Evolutionary conservation across 2,329 filamentous ascomycete genomes (phyloP).

Genomic region (Alternaria alternata): DNA sequence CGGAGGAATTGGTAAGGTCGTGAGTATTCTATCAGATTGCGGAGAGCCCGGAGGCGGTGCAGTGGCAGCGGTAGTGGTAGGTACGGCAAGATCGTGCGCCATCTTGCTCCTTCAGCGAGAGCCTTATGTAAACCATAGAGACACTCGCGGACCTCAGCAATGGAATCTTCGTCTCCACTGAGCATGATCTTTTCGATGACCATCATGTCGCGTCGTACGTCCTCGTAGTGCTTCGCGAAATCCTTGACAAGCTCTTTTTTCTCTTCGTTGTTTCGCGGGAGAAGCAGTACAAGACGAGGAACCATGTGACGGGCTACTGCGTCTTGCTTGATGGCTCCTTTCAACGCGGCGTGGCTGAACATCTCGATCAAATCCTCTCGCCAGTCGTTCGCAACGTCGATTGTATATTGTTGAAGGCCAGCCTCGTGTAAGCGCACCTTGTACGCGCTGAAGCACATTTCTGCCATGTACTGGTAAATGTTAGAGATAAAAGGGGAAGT

Average conservation of each 20-base stretch:
- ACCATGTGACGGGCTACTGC: slow-evolving; percentile 7
- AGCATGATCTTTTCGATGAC: not conserved
- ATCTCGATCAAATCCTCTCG: slow-evolving; percentile 7
- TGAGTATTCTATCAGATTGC: not conserved
- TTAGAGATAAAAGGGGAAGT: not conserved
- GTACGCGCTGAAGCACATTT: slow-evolving; percentile 9
- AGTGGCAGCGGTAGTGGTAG: slow-evolving; percentile 6
- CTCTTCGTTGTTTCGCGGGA: not conserved
- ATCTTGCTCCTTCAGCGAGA: not conserved
- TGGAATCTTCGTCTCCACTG: not conserved
- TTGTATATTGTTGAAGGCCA: not conserved
- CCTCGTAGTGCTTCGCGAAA: slow-evolving; percentile 7
- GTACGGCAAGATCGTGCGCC: slow-evolving; percentile 13
- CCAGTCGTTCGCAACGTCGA: slow-evolving; percentile 4
- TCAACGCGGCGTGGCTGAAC: slow-evolving; percentile 4
- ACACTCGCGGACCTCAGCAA: not conserved
- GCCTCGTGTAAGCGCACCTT: not conserved
- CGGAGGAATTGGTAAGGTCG: not conserved
- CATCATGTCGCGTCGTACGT: slow-evolving; percentile 1
- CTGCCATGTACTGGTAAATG: slow-evolving; percentile 9
- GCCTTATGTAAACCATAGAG: slow-evolving; percentile 1
- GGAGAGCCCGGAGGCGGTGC: slow-evolving; percentile 1
- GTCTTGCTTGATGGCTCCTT: slow-evolving; percentile 1
- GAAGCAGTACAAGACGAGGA: slow-evolving; percentile 8
- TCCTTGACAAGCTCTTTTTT: slow-evolving; percentile 3